These are phyloP conservation scores for Penicillium digitatum DNA, from an alignment of 2,329 filamentous ascomycete species.

Conservation along the genomic window DNA sequence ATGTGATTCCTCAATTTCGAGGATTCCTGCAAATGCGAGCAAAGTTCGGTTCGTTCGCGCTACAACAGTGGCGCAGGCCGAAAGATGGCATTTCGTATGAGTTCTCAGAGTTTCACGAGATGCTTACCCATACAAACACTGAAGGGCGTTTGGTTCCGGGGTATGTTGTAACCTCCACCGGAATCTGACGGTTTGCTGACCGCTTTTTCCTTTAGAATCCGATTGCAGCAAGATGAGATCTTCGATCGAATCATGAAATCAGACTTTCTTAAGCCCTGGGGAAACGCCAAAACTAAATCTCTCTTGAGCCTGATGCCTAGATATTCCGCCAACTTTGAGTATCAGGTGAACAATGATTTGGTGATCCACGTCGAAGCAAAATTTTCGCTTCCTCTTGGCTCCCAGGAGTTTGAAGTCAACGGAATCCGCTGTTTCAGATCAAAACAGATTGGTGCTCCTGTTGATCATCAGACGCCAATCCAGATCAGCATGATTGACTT, in stretches of 20 bases:
- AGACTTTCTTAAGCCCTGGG: conserved; percentile 26
- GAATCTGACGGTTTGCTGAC: not conserved
- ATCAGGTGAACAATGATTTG: conserved; percentile 27
- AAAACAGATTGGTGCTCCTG: conserved; percentile 18
- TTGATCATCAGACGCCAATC: conserved; percentile 27
- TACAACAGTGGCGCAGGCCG: conserved; percentile 35
- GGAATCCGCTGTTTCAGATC: conserved; percentile 37
- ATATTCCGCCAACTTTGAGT: conserved; percentile 44
- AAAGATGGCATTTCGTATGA: conserved; percentile 26
- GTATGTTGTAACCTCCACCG: conserved; percentile 23
- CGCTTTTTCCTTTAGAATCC: conserved; percentile 20
- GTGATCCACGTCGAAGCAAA: conserved; percentile 39
- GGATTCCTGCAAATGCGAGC: conserved; percentile 42
- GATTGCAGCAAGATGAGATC: conserved; percentile 24
- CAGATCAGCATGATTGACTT: conserved; percentile 40
- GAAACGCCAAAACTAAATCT: conserved; percentile 18
- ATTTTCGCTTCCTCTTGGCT: conserved; percentile 29
- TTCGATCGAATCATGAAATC: conserved; percentile 30
- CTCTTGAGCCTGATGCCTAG: conserved; percentile 27
- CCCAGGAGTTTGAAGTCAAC: conserved; percentile 33
- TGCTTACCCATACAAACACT: conserved; percentile 36
- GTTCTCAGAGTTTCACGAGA: conserved; percentile 40
- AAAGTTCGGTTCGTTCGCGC: conserved; percentile 41
- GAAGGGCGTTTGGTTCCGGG: conserved; percentile 38
- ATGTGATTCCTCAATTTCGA: conserved; percentile 22